Conservation (phyloP, 2,329 filamentous ascomycete species). For the Hymenoscyphus occultus region DNA sequence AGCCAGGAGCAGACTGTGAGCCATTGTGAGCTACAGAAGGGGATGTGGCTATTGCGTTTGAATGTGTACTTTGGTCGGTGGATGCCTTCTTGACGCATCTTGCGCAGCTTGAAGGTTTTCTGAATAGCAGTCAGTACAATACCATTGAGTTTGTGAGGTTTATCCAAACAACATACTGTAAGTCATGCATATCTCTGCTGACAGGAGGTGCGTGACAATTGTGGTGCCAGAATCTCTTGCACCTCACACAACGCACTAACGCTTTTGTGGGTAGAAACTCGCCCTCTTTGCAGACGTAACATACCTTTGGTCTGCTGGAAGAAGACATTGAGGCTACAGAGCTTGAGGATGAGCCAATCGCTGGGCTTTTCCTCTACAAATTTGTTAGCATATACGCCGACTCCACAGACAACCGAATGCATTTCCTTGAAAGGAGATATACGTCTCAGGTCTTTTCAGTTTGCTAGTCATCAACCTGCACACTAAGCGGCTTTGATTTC, state of each 20-base stretch:
- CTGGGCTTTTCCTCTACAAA: slow-evolving; percentile 16
- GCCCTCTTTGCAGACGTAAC: slow-evolving; percentile 23
- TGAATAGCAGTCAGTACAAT: background rate
- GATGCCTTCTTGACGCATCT: background rate
- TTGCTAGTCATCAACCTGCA: slow-evolving; percentile 43
- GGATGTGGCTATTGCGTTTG: background rate
- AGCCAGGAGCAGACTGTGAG: background rate
- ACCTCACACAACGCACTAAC: slow-evolving; percentile 24
- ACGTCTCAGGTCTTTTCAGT: slow-evolving; percentile 77
- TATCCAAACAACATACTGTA: background rate
- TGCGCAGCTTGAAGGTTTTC: background rate
- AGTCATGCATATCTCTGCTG: slow-evolving; percentile 9
- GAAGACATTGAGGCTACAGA: slow-evolving; percentile 29
- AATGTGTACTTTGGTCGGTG: background rate
- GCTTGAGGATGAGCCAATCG: slow-evolving; percentile 16
- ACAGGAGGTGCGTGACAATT: slow-evolving; percentile 23
- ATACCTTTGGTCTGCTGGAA: slow-evolving; percentile 18
- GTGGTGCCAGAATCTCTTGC: slow-evolving; percentile 23
- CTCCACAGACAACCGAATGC: background rate
- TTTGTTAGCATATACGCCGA: background rate
- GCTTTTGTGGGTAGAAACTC: slow-evolving; percentile 17
- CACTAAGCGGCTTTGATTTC: slow-evolving; percentile 34
- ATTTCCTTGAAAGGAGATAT: background rate
- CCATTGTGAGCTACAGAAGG: background rate
- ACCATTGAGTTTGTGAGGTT: background rate